Evolutionary conservation across 2,329 filamentous ascomycete genomes (phyloP).

Genomic region (Knufia petricola): DNA sequence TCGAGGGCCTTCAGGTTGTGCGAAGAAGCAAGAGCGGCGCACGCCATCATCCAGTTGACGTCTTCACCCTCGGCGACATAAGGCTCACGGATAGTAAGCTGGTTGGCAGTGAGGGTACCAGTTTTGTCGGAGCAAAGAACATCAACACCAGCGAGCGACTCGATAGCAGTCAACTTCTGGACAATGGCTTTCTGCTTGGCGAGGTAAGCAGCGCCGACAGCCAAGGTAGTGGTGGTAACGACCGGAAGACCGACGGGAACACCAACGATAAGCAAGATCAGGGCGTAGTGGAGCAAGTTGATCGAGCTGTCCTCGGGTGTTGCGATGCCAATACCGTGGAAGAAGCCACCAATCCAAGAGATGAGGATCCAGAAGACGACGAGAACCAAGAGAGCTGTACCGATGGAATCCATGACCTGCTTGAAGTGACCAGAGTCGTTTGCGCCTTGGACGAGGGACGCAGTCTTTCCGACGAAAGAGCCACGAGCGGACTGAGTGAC

Average conservation of each 20-base stretch:
- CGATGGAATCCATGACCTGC: slow-evolving; percentile 74
- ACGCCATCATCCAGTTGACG: slow-evolving; percentile 78
- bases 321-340: slow-evolving; percentile 57
- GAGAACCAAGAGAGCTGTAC: slow-evolving; percentile 61
- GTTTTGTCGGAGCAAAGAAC: slow-evolving; percentile 77
- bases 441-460: slow-evolving; percentile 62
- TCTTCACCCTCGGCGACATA: slow-evolving; percentile 68
- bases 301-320: slow-evolving; percentile 48
- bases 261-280: slow-evolving; percentile 66
- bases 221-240: slow-evolving; percentile 67
- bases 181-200: slow-evolving; percentile 71
- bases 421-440: slow-evolving; percentile 72
- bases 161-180: slow-evolving; percentile 69
- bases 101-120: slow-evolving; percentile 65
- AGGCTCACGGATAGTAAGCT: slow-evolving; percentile 66
- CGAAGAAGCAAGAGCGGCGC: slow-evolving; percentile 64
- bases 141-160: slow-evolving; percentile 66
- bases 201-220: slow-evolving; percentile 67
- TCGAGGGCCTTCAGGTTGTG: slow-evolving; percentile 72
- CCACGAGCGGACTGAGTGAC: slow-evolving; percentile 57
- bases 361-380: slow-evolving; percentile 69
- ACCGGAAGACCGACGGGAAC: slow-evolving; percentile 71
- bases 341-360: slow-evolving; percentile 71
- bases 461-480: slow-evolving; percentile 70
- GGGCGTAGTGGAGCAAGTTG: slow-evolving; percentile 58